Evolutionary conservation across 352 stramenopile species (phyloP).

Genomic region (Aphanomyces cochlioides): DNA sequence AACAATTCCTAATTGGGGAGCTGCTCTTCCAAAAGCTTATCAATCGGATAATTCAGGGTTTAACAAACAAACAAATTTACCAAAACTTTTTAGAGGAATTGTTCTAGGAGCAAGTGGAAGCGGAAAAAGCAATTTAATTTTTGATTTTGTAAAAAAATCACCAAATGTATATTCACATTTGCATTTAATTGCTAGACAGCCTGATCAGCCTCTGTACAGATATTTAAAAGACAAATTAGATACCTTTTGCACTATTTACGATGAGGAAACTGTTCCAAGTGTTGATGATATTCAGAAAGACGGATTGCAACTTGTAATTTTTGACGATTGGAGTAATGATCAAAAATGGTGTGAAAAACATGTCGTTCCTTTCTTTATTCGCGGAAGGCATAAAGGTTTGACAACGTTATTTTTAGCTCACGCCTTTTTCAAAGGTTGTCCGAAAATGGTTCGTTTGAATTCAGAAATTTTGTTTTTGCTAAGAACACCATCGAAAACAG

Average conservation of each 20-base stretch:
- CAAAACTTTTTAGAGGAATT: too few relatives aligned
- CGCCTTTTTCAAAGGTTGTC: neutral
- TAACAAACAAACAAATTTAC: too few relatives aligned
- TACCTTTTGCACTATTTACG: constrained; percentile 1
- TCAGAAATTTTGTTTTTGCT: neutral
- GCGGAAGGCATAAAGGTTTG: neutral
- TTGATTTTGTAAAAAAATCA: constrained; percentile 2
- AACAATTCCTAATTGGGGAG: too few relatives aligned
- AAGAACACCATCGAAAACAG: neutral
- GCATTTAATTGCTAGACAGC: constrained; percentile 1
- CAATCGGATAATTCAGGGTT: too few relatives aligned
- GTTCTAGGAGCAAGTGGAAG: too few relatives aligned
- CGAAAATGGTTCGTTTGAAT: constrained; percentile 3
- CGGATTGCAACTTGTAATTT: constrained; percentile 6
- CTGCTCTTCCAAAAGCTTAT: too few relatives aligned
- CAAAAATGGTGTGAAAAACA: neutral
- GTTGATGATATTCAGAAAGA: neutral
- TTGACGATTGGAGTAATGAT: constrained; percentile 7
- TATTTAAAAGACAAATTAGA: constrained; percentile 15
- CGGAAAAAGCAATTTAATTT: constrained; percentile 5
- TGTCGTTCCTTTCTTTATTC: constrained; percentile 3
- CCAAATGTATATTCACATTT: constrained; percentile 17
- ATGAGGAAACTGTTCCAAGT: neutral
- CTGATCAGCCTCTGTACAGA: constrained; percentile 6
- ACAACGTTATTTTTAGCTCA: constrained; percentile 1